Conservation (phyloP, 805 yeast species). For the Wickerhamomyces mucosus region DNA sequence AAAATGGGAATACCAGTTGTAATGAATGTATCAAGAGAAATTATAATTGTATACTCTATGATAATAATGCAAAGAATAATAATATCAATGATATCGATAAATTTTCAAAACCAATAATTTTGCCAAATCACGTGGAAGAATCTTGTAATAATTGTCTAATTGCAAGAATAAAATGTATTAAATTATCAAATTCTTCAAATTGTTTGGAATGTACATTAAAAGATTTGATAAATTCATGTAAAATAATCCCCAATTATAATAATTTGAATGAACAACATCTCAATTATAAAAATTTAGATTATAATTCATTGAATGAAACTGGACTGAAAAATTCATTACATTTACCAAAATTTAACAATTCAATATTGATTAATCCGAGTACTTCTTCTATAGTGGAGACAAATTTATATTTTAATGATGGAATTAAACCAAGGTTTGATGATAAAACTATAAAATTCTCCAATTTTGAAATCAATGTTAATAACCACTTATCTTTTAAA, state of each 20-base stretch:
- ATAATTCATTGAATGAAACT: constrained; percentile 15
- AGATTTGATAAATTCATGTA: constrained; percentile 2
- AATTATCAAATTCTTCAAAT: constrained; percentile 2
- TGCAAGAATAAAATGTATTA: constrained; percentile 10
- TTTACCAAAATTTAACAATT: background rate
- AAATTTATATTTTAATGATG: background rate
- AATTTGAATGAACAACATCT: constrained; percentile 1
- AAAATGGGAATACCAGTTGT: constrained; percentile 16
- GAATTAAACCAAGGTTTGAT: no score
- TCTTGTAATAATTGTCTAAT: constrained; percentile 8
- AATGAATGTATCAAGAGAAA: constrained; percentile 22
- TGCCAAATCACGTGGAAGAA: no score
- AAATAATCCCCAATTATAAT: background rate
- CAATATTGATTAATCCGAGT: background rate
- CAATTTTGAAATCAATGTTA: constrained; percentile 3
- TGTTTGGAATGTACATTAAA: constrained; percentile 12
- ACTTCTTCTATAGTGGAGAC: background rate
- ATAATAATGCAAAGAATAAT: background rate
- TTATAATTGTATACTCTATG: constrained; percentile 21
- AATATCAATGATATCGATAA: background rate
- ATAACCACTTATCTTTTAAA: constrained; percentile 16
- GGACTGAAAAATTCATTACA: background rate
- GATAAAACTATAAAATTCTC: no score
- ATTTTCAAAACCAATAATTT: no score
- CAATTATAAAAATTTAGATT: constrained; percentile 6